Evolutionary conservation across 805 yeast species (phyloP).

Genomic region (Candida taoyuanica): DNA sequence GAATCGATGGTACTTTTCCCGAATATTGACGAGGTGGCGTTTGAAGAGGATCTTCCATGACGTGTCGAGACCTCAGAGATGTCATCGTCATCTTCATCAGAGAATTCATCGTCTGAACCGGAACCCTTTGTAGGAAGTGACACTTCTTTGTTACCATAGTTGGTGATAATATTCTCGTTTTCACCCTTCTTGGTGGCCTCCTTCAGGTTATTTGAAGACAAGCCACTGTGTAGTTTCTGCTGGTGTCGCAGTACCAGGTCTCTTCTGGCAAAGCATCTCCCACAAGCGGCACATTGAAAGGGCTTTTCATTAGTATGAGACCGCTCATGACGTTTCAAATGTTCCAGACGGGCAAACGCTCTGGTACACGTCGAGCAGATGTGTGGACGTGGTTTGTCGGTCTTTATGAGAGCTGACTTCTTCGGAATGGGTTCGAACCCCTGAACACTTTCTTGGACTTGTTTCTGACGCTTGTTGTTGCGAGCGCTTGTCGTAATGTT

Average conservation of each 20-base stretch:
- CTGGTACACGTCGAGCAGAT: conserved; percentile 87
- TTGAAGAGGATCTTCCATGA: conserved; percentile 4
- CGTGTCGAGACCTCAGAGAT: not conserved
- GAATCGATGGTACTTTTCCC: conserved; percentile 17
- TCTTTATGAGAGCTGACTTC: conserved; percentile 76
- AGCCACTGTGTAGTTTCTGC: conserved; percentile 74
- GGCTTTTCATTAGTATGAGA: conserved; percentile 96
- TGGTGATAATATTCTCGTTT: conserved; percentile 33
- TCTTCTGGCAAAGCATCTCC: conserved; percentile 90
- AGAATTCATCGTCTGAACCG: conserved; percentile 6
- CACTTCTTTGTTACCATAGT: conserved; percentile 36
- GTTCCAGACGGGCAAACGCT: conserved; percentile 94
- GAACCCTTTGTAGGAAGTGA: conserved; percentile 30
- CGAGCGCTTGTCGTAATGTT: not conserved
- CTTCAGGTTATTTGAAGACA: conserved; percentile 42
- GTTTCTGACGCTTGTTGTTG: conserved; percentile 17
- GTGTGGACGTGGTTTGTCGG: conserved; percentile 93
- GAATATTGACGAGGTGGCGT: conserved; percentile 2
- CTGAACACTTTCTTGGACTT: conserved; percentile 25
- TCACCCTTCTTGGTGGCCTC: conserved; percentile 25
- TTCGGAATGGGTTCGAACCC: conserved; percentile 72
- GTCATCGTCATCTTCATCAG: not conserved
- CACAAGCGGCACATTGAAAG: conserved; percentile 93
- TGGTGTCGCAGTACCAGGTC: conserved; percentile 88
- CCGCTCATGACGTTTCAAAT: conserved; percentile 87